phyloP scores from a whole-genome alignment of 1,284 basidiomycete species.

The Ceratobasidium sp. region DNA sequence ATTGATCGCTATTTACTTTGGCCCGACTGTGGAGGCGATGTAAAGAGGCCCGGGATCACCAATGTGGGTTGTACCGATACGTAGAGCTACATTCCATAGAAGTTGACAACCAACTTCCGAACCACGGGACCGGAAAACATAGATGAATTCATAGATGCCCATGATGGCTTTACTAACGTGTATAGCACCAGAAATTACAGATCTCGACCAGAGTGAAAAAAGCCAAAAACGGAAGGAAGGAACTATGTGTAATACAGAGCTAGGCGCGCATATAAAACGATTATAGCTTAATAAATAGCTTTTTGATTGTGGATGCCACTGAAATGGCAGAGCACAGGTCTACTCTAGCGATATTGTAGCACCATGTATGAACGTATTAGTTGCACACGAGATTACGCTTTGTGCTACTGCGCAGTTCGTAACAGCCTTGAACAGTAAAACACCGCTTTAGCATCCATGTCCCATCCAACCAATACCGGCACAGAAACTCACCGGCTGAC shows the following conservation, averaged over 20 bases:
- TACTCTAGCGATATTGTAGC: slow-evolving; percentile 15
- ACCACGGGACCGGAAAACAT: too few relatives aligned
- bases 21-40: too few relatives aligned
- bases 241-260: background rate
- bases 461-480: background rate
- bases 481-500: slow-evolving; percentile 15
- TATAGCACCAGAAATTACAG: background rate
- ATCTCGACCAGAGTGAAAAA: background rate
- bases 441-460: slow-evolving; percentile 24
- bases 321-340: background rate
- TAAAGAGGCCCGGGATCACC: too few relatives aligned
- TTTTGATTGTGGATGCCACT: background rate
- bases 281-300: slow-evolving; percentile 18
- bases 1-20: too few relatives aligned
- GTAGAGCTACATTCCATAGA: too few relatives aligned
- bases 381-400: slow-evolving; percentile 28
- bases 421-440: slow-evolving; percentile 6
- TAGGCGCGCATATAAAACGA: background rate
- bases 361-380: slow-evolving; percentile 27
- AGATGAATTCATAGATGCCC: background rate
- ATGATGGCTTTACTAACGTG: background rate
- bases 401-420: slow-evolving; percentile 30
- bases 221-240: background rate
- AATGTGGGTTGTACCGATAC: too few relatives aligned
- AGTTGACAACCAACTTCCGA: too few relatives aligned